phyloP scores from a whole-genome alignment of 2,329 filamentous ascomycete genomes.

The Pseudonectria foliicola region DNA sequence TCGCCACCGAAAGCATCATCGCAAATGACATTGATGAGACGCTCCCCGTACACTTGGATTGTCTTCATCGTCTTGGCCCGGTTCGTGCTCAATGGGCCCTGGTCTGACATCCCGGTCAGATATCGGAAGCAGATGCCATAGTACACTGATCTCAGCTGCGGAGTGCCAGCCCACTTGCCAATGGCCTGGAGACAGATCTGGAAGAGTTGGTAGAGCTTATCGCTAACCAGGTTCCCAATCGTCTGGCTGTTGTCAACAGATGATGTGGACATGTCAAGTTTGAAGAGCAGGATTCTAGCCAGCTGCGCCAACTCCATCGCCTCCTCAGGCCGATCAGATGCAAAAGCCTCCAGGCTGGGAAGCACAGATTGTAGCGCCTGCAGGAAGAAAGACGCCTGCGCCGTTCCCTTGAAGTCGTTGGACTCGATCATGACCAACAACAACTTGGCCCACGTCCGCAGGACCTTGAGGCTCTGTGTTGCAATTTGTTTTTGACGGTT shows the following conservation, averaged over 20 bases:
- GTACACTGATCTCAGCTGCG: constrained; percentile 72
- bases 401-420: constrained; percentile 68
- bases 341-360: constrained; percentile 75
- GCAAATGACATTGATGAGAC: constrained; percentile 77
- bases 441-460: constrained; percentile 79
- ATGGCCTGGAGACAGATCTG: constrained; percentile 77
- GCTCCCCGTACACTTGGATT: constrained; percentile 61
- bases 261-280: constrained; percentile 51
- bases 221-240: constrained; percentile 68
- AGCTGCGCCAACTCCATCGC: constrained; percentile 71
- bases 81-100: constrained; percentile 40
- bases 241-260: constrained; percentile 32
- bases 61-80: constrained; percentile 63
- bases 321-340: constrained; percentile 60
- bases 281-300: constrained; percentile 64
- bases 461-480: constrained; percentile 55
- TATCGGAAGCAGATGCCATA: constrained; percentile 91
- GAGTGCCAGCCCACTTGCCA: constrained; percentile 61
- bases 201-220: constrained; percentile 88
- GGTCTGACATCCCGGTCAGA: constrained; percentile 59
- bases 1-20: constrained; percentile 89
- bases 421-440: constrained; percentile 75
- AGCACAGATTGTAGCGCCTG: constrained; percentile 82
- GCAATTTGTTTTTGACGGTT: constrained; percentile 57
- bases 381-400: constrained; percentile 70